phyloP scores from a whole-genome alignment of 192 early-diverging fungal species.

The Entomortierella parvispora region DNA sequence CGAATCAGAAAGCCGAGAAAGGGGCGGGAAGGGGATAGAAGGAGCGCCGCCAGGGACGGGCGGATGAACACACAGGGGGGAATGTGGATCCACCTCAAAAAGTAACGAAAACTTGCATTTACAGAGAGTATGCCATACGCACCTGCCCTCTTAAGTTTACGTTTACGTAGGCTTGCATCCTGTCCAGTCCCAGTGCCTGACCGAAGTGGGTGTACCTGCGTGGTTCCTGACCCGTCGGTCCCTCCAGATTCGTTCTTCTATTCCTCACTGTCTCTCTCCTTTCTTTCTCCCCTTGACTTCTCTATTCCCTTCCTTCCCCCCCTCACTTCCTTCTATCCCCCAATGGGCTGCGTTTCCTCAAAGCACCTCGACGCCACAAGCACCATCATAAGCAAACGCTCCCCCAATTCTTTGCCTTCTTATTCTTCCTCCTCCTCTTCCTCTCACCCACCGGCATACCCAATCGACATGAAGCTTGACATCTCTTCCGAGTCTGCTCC shows the following conservation, averaged over 20 bases:
- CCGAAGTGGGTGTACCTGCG: no score
- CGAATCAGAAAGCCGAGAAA: no score
- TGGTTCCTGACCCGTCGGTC: no score
- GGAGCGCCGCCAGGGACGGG: no score
- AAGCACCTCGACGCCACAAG: conserved; percentile 32
- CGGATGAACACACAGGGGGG: no score
- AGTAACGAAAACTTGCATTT: no score
- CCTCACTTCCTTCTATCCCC: background rate
- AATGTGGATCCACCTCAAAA: no score
- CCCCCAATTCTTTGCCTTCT: conserved; percentile 10
- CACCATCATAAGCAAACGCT: conserved; percentile 17
- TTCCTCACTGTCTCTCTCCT: background rate
- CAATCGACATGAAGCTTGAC: conserved; percentile 44
- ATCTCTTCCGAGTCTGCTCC: conserved; percentile 9
- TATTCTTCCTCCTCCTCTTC: conserved; percentile 18
- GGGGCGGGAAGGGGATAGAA: no score
- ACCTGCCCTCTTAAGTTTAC: no score
- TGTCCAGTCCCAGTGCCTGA: no score
- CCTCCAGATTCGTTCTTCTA: background rate
- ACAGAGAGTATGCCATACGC: no score
- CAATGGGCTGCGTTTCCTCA: conserved; percentile 45
- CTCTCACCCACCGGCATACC: conserved; percentile 26
- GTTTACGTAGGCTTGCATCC: no score
- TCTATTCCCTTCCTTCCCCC: background rate
- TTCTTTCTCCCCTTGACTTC: background rate